These are phyloP conservation scores for Tolypocladium paradoxum DNA, from an alignment of 2,329 filamentous ascomycete genomes.

Conservation along the genomic window DNA sequence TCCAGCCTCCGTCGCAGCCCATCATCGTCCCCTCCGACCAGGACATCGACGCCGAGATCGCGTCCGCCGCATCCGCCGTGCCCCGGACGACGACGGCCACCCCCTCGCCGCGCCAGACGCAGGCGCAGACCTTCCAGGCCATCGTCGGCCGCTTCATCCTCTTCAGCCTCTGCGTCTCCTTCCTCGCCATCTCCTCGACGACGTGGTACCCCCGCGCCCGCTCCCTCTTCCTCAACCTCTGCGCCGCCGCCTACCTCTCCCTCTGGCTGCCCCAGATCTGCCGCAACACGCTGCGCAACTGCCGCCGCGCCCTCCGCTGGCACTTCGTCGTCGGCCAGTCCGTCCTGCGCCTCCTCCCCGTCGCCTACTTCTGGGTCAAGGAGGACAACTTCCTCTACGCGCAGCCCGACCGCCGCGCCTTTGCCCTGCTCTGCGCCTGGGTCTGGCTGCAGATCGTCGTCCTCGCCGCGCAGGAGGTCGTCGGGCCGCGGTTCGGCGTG, in stretches of 20 bases:
- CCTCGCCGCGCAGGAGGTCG: constrained; percentile 69
- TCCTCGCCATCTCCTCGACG: constrained; percentile 47
- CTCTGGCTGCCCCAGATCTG: constrained; percentile 90
- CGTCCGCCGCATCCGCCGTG: constrained; percentile 27
- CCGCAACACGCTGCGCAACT: constrained; percentile 83
- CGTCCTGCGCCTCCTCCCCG: constrained; percentile 62
- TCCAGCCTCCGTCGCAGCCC: constrained; percentile 13
- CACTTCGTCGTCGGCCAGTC: constrained; percentile 82
- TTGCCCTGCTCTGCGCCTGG: constrained; percentile 57
- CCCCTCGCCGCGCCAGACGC: constrained; percentile 13
- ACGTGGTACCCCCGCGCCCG: constrained; percentile 49
- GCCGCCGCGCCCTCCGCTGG: constrained; percentile 83
- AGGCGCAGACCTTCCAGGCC: constrained; percentile 36
- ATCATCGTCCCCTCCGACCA: constrained; percentile 55
- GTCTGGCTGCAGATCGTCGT: constrained; percentile 76
- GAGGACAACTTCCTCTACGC: constrained; percentile 74
- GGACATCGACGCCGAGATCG: constrained; percentile 51
- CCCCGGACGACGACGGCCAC: constrained; percentile 14
- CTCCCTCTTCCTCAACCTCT: constrained; percentile 46
- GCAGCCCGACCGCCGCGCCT: constrained; percentile 53
- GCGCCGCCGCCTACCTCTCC: constrained; percentile 70
- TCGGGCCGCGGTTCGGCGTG: constrained; percentile 82
- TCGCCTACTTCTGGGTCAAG: constrained; percentile 76
- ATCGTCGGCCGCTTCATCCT: constrained; percentile 49
- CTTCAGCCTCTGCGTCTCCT: constrained; percentile 41